These are phyloP conservation scores for Candida labiduridarum DNA, from an alignment of 1,139 yeast species.

Conservation along the genomic window DNA sequence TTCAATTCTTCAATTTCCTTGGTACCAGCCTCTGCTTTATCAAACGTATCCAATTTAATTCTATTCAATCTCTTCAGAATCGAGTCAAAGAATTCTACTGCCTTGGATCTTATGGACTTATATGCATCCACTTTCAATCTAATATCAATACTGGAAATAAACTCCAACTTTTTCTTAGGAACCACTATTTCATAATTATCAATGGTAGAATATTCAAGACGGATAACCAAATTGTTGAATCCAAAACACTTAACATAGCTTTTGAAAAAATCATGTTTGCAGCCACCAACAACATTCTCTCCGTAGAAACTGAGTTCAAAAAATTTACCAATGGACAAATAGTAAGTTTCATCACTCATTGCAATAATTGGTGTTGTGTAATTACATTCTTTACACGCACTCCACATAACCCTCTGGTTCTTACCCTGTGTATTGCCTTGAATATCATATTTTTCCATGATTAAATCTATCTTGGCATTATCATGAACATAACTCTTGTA, in stretches of 20 bases:
- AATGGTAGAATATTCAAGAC: conserved; percentile 75
- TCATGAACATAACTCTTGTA: conserved; percentile 91
- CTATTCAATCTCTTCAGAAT: conserved; percentile 71
- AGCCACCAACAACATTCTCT: conserved; percentile 41
- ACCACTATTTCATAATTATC: conserved; percentile 77
- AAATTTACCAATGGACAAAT: conserved; percentile 89
- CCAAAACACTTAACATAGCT: conserved; percentile 87
- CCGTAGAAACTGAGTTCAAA: conserved; percentile 88
- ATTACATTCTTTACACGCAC: conserved; percentile 81
- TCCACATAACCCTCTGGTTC: conserved; percentile 79
- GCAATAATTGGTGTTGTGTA: conserved; percentile 76
- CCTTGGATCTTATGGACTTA: conserved; percentile 53
- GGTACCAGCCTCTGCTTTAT: conserved; percentile 71
- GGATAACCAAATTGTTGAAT: conserved; percentile 73
- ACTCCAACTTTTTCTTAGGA: conserved; percentile 71
- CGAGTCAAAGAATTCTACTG: conserved; percentile 68
- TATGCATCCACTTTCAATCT: conserved; percentile 67
- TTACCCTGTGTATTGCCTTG: conserved; percentile 44
- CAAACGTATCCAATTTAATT: conserved; percentile 80
- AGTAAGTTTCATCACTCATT: conserved; percentile 90
- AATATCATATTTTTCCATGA: conserved; percentile 58
- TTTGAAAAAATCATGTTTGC: conserved; percentile 78
- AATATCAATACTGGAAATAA: conserved; percentile 75
- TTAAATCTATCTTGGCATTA: conserved; percentile 75
- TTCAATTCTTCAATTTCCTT: conserved; percentile 61